These are phyloP conservation scores for Amylocystis lapponica DNA, from an alignment of 768 basidiomycete genomes.

Conservation along the genomic window DNA sequence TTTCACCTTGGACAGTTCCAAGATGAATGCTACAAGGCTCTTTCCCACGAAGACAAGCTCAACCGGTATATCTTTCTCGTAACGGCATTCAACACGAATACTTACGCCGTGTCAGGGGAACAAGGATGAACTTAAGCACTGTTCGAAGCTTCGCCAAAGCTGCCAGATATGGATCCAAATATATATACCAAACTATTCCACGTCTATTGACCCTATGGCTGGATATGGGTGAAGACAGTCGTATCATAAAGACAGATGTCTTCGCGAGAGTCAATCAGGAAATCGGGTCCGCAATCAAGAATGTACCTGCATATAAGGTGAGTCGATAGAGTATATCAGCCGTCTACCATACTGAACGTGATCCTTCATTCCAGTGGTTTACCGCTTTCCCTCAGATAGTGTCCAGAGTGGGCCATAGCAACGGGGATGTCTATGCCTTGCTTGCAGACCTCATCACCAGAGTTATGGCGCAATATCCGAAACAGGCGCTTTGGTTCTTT, in stretches of 20 bases:
- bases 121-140: conserved; percentile 61
- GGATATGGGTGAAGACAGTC: conserved; percentile 63
- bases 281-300: conserved; percentile 43
- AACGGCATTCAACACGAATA: background rate
- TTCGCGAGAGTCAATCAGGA: conserved; percentile 51
- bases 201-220: conserved; percentile 93
- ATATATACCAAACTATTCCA: conserved; percentile 92
- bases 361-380: conserved; percentile 86
- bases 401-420: conserved; percentile 80
- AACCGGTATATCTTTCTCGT: conserved; percentile 22
- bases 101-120: conserved; percentile 35
- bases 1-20: conserved; percentile 89
- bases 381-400: conserved; percentile 97
- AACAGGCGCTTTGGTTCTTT: conserved; percentile 91
- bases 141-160: conserved; percentile 65
- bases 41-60: conserved; percentile 40
- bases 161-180: conserved; percentile 83
- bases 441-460: conserved; percentile 61
- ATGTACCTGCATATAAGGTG: conserved; percentile 78
- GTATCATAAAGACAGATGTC: conserved; percentile 21
- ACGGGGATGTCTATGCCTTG: conserved; percentile 50
- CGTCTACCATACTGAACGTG: conserved; percentile 6
- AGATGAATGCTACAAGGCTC: conserved; percentile 63
- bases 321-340: background rate
- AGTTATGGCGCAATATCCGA: conserved; percentile 81